phyloP scores from a whole-genome alignment of 176 grass and related monocot genomes.

The Ananas comosus region DNA sequence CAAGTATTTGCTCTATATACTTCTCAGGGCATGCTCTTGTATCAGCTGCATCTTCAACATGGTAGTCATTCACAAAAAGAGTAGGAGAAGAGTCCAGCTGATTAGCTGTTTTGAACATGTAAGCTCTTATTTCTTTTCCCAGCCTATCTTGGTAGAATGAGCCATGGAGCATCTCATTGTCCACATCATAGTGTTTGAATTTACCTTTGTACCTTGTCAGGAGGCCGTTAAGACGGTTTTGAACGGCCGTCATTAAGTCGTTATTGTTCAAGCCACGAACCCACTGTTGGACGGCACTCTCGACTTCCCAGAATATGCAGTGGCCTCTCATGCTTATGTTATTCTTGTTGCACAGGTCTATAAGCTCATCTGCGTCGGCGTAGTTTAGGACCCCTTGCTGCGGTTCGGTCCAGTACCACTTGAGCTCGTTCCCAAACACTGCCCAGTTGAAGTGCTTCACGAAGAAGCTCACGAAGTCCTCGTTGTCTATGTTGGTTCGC shows the following conservation, averaged over 20 bases:
- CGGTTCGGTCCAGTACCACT: conserved; percentile 95
- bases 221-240: conserved; percentile 36
- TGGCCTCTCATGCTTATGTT: conserved; percentile 52
- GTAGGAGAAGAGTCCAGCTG: conserved; percentile 53
- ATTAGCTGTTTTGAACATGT: conserved; percentile 53
- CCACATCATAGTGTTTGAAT: conserved; percentile 80
- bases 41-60: conserved; percentile 64
- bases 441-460: conserved; percentile 83
- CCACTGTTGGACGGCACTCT: conserved; percentile 55
- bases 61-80: conserved; percentile 96
- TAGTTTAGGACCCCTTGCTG: conserved; percentile 57
- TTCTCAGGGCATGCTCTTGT: conserved; percentile 34
- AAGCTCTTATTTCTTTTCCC: conserved; percentile 38
- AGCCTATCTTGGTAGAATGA: conserved; percentile 88
- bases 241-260: conserved; percentile 47
- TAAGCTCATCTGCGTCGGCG: conserved; percentile 69
- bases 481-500: conserved; percentile 87
- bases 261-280: conserved; percentile 37
- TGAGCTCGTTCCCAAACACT: conserved; percentile 89
- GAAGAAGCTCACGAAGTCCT: conserved; percentile 81
- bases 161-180: conserved; percentile 93
- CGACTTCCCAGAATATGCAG: conserved; percentile 96
- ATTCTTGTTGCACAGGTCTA: conserved; percentile 67
- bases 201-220: conserved; percentile 71
- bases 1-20: conserved; percentile 65